Conservation (phyloP, 371 early-diverging fungal species). For the Rhizopus delemar region DNA sequence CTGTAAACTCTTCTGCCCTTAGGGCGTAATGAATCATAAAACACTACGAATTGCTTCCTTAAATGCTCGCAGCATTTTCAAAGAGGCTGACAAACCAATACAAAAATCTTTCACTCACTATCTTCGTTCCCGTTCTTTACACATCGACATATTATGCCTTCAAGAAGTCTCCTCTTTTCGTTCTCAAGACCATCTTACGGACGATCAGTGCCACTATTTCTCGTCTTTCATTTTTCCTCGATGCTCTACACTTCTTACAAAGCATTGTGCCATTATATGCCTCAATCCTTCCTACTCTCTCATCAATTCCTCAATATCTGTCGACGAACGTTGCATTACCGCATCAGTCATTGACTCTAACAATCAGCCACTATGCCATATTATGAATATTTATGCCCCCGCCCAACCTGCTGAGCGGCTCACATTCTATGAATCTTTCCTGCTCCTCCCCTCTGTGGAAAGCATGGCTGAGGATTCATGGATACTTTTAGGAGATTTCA, state of each 20-base stretch:
- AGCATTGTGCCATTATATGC: slow-evolving; percentile 7
- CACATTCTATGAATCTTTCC: neutral
- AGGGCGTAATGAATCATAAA: slow-evolving; percentile 1
- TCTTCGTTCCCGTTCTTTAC: slow-evolving; percentile 1
- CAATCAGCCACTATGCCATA: too few species aligned
- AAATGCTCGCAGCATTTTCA: slow-evolving; percentile 20
- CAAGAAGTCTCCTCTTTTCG: slow-evolving; percentile 8
- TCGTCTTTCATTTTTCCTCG: neutral
- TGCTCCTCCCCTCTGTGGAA: too few species aligned
- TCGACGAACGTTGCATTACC: slow-evolving; percentile 9
- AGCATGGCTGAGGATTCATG: too few species aligned
- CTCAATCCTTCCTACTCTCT: neutral
- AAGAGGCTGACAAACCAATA: slow-evolving; percentile 2
- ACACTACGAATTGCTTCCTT: slow-evolving; percentile 6
- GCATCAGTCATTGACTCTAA: neutral
- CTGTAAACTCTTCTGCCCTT: neutral
- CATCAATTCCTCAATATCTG: neutral
- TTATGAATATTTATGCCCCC: neutral
- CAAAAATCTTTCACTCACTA: neutral
- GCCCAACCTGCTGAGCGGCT: neutral
- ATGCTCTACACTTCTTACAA: neutral
- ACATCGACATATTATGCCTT: slow-evolving; percentile 3
- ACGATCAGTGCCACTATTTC: neutral
- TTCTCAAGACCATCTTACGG: neutral
- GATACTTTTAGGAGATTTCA: too few species aligned